Conservation (phyloP, 441 rosid species). For the Dalechampia spathulata region DNA sequence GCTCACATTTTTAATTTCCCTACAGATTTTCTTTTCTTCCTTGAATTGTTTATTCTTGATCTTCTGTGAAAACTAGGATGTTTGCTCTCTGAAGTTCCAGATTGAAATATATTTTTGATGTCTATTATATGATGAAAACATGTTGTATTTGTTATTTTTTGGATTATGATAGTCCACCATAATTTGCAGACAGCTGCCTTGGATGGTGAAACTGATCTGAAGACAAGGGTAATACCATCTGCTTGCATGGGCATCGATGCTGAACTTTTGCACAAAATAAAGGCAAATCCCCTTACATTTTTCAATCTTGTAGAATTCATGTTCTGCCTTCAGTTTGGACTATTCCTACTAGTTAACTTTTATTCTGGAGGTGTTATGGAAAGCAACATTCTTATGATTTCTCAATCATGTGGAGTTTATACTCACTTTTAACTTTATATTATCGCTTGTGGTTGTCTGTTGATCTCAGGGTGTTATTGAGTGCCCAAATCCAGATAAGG, state of each 20-base stretch:
- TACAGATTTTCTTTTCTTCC: neutral
- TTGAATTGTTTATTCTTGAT: neutral
- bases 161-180: slow-evolving; percentile 16
- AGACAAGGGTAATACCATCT: slow-evolving; percentile 84
- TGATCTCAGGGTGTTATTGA: slow-evolving; percentile 86
- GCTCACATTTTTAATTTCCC: neutral
- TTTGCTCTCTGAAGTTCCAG: neutral
- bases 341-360: slow-evolving; percentile 2
- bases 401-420: no score
- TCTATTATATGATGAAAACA: neutral
- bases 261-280: slow-evolving; percentile 88
- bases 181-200: slow-evolving; percentile 83
- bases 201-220: slow-evolving; percentile 98
- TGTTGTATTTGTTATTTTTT: slow-evolving; percentile 1
- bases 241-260: slow-evolving; percentile 91
- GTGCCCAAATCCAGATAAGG: slow-evolving; percentile 94
- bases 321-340: neutral
- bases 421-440: no score
- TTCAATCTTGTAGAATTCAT: neutral
- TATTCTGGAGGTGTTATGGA: slow-evolving; percentile 84
- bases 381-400: no score
- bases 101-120: neutral
- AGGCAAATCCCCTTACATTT: slow-evolving; percentile 38
- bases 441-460: neutral
- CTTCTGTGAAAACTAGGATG: neutral